Base-by-base conservation (phyloP, 2,329 filamentous ascomycete genomes). In the Phyllosticta capitalensis region DNA sequence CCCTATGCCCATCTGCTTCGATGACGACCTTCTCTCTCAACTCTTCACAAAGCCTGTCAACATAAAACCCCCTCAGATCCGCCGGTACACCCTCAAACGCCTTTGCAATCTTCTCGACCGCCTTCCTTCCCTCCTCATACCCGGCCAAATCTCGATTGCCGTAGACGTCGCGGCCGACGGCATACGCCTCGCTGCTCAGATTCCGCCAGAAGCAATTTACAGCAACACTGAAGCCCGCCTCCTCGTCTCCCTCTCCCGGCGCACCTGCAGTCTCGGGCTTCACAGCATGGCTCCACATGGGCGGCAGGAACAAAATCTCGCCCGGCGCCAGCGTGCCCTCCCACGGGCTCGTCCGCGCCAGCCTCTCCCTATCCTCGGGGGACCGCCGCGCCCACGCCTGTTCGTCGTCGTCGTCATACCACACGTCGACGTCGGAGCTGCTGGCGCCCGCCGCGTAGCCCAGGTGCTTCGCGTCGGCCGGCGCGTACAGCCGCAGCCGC, bases 161-260 rank as follows among this genome's bases (percentile, higher is more conserved):
- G 68, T 96, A 96, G 0, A 95, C 87, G 69, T 96, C 91, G 64
- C 85, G 82, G 0, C 91, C 90, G 0, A 80, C 71, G 0, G 89
- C 84, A 69, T 94, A 94, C 1, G 52, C 52, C 3, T 82, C 84
- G 2, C 70, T 75, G 2, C 84, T 76, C 9, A 94, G 76, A 62
- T 85, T 86, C 51, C 85, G 83, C 75, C 95, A 96, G 76, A 96
- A 96, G 26, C 92, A 82, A 69, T 96, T 96, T n/a, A 96, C 85
- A 0, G 89, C 89, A 7, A 95, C 78, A 65, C 89, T 91, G 61
- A 83, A 71, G 3, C 70, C 70, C 22, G 72, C 67, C 30, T 38
- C 30, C 9, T 3, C 30, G 3, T 38, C 30, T n/a, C n/a, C n/a
- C n/a, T n/a, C n/a, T n/a, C n/a, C n/a, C n/a, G n/a, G n/a, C 30